Percentiles rank a stretch among this genome's conserved stretches.
phyloP scores from a whole-genome alignment of 2,329 filamentous ascomycete species.

The Coniochaeta ligniaria region DNA sequence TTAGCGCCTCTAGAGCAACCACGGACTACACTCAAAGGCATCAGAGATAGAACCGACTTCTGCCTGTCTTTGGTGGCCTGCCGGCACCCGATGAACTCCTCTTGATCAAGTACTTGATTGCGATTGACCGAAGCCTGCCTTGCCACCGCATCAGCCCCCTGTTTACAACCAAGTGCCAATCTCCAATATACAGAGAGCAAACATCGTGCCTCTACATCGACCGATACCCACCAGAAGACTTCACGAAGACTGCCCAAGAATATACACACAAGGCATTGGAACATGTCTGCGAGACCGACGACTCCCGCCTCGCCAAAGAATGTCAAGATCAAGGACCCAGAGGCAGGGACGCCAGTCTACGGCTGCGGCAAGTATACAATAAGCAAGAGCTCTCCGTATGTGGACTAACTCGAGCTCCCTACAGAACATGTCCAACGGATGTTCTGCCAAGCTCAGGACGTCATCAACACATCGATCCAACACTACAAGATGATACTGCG shows the following conservation, averaged over 20 bases:
- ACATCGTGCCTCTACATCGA: too few relatives aligned
- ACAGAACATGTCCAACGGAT: conserved; percentile 67
- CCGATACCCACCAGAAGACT: background rate
- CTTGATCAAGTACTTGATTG: background rate
- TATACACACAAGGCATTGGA: conserved; percentile 4
- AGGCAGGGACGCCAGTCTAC: conserved; percentile 52
- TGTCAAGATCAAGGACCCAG: conserved; percentile 52
- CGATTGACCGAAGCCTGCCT: background rate
- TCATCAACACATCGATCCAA: conserved; percentile 60
- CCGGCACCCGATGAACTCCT: background rate
- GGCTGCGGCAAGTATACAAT: conserved; percentile 49
- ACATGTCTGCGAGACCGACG: conserved; percentile 39
- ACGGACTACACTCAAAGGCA: background rate
- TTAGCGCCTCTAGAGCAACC: background rate
- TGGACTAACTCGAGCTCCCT: conserved; percentile 16
- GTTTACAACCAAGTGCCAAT: background rate
- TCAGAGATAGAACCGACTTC: background rate
- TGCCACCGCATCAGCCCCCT: background rate
- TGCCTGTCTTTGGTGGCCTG: background rate
- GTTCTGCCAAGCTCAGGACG: conserved; percentile 52
- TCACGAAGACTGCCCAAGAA: background rate
- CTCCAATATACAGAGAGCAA: too few relatives aligned
- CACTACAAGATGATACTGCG: conserved; percentile 68
- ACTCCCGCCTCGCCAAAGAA: conserved; percentile 48
- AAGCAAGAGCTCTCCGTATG: background rate